phyloP scores from a whole-genome alignment of 371 early-diverging fungal genomes.

The Mortierella polycephala region DNA sequence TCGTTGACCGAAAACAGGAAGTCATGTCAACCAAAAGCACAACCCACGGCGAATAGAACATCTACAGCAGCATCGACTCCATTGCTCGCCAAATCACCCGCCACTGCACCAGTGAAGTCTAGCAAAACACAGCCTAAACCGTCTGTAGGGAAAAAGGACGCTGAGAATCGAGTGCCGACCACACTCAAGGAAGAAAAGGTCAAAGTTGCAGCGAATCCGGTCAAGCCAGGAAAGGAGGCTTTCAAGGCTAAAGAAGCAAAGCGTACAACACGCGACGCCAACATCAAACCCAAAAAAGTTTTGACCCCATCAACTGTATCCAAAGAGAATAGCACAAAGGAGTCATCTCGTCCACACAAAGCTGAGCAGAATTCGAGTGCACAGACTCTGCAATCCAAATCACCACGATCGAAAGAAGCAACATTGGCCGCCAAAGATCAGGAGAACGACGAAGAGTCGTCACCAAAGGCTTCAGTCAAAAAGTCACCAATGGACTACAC shows the following conservation, averaged over 20 bases:
- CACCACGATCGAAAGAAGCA: no score
- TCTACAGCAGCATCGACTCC: not conserved
- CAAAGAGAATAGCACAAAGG: no score
- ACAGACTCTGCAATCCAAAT: no score
- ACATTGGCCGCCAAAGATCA: not conserved
- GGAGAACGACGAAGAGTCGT: conserved; percentile 9
- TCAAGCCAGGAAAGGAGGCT: not conserved
- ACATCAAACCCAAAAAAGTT: no score
- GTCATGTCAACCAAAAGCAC: not conserved
- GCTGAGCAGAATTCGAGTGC: no score
- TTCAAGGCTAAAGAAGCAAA: conserved; percentile 2
- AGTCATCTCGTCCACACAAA: no score
- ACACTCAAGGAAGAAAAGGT: not conserved
- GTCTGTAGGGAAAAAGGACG: not conserved
- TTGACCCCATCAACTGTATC: no score
- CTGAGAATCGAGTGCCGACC: not conserved
- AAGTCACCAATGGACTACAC: conserved; percentile 46
- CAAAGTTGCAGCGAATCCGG: not conserved
- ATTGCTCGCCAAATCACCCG: not conserved
- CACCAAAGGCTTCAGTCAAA: conserved; percentile 5
- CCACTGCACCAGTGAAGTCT: not conserved
- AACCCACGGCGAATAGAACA: not conserved
- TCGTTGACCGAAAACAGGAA: conserved; percentile 20
- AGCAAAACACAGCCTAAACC: not conserved
- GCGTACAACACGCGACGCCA: not conserved